Base-by-base conservation (phyloP, 106 monocot species). In the Dioscorea dumetorum region DNA sequence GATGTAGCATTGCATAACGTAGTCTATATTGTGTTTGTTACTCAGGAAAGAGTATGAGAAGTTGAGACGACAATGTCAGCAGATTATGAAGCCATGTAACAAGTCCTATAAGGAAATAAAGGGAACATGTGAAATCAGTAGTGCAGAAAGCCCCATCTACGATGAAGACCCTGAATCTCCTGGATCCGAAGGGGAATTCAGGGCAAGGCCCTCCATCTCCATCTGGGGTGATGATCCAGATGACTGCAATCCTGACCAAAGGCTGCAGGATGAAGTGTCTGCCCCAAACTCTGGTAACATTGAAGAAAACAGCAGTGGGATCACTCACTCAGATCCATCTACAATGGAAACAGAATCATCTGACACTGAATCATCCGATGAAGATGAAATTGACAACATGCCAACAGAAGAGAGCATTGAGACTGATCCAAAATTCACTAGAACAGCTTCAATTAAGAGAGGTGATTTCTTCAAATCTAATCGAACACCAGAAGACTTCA, bases 41-140 rank as follows among this genome's bases (percentile, higher is more conserved):
- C 74, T 49, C 80, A 94, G 94, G 72, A 85, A 85, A 79, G 85
- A 85, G 62, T 94, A 90, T 58, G 82, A 77, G 57, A 78, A 76
- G 61, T 49, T 94, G 68, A 87, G 90, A 70, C 69, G 65, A 59
- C 72, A 68, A 12, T 94, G 90, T 64, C 72, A 24, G 50, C 76
- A 68, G 66, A 67, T 94, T 50, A 22, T 78, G 49, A 74, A 66
- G 63, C 77, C 67, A 22, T 58, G 22, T 50, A 60, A 68, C n/a
- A 64, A 33, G 49, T 70, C 58, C 31, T 8, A 41, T 10, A 63
- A 82, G 50, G 62, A 70, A 32, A 59, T 82, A 53, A 67, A 79
- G 22, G 66, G 48, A 52, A 31, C 73, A 9, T 67, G 28, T 60
- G 69, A 72, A 66, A 62, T 78, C 24, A 67, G 50, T 48, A 66